Evolutionary conservation across 495 filamentous ascomycete genomes (phyloP), one percentile per base, ranked within the genome.

Genomic region (Podospora anserina): DNA sequence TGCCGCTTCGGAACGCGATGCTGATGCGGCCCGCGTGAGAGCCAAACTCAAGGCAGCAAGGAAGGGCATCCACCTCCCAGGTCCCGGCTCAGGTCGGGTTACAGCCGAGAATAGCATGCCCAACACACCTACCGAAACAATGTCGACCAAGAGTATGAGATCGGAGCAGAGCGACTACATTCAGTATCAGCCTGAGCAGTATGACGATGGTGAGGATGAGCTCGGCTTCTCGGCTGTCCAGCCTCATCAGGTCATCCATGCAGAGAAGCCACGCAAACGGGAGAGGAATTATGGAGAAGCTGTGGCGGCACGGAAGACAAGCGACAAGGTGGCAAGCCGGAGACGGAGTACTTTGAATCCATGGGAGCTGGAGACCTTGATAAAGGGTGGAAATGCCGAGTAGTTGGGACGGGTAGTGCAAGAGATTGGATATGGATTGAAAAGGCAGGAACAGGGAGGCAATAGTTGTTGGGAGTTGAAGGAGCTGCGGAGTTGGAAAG

Each of bases 261-360:
- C 60, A 18, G 27, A 30, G 39, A 23, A n/a, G 62, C 28, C 62
- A 19, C 28, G 27, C 6, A 34, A 26, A 20, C 30, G 16, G 19
- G 62, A 53, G 57, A 67, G 61, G 27, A 26, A 44, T 49, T 11
- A 11, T 6, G 39, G 39, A 49, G 39, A 49, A 16, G 39, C 39
- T 3, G 39, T 49, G 39, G 18, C 39, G n/a, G 30, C 18, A 23
- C 64, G 65, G 20, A 26, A 26, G 53, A 54, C 19, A 19, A 19
- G 62, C 28, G 63, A 80, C 75, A 81, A 77, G 74, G 72, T 76
- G 64, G 82, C 81, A 0, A 85, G 82, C 60, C 81, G 90, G 63
- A 80, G 90, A 72, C 79, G 90, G 57, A 92, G 90, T 67, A 92
- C 90, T 7, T 79, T 93, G 0, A 90, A 87, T 26, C 87, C 85